Base-by-base conservation (phyloP, 2,329 filamentous ascomycete species). In the Dothiorella sarmentorum region DNA sequence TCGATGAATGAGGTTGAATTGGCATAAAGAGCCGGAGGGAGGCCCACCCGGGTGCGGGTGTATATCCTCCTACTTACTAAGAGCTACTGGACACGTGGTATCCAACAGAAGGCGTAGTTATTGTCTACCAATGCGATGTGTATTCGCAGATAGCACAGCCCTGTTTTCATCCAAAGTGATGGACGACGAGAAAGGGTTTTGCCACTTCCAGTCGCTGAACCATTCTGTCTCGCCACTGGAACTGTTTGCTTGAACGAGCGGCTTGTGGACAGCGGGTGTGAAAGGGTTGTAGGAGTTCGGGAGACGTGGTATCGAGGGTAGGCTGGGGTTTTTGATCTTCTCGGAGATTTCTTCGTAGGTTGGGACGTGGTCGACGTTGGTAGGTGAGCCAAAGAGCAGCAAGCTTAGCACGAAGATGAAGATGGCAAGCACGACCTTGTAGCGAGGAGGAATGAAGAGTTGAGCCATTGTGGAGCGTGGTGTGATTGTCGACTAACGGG, bases 201-300 rank as follows among this genome's bases (percentile, higher is more conserved):
- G 81, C 91, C 92, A 97, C 70, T 88, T 90, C 86, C 88, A 95
- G 72, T 96, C 87, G 63, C 84, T 86, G 75, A 91, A 90, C 93
- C 93, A 97, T 61, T 85, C 86, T 31, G 88, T 86, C 61, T 88
- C 89, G 51, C 87, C 88, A 69, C 84, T 86, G 4, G 88, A 89
- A 69, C 90, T 92, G 71, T 93, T 90, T 63, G 85, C 84, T 71
- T 92, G 88, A 56, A 86, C 82, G 2, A 87, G 84, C 2, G 87
- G 85, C 17, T 85, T 82, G 71, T 95, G 90, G 10, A 85, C 82
- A 18, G 85, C 82, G 38, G 83, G 82, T 38, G 82, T 81, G 71
- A 93, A 92, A 0, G 86, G 88, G 64, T 87, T 87, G 64, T 82
- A 73, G 18, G 71, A 64, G 7, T 68, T 65, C 40, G 73, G 67